Conservation (phyloP, 2,329 filamentous ascomycete genomes). For the Immersiporthe knoxdaviesiana region DNA sequence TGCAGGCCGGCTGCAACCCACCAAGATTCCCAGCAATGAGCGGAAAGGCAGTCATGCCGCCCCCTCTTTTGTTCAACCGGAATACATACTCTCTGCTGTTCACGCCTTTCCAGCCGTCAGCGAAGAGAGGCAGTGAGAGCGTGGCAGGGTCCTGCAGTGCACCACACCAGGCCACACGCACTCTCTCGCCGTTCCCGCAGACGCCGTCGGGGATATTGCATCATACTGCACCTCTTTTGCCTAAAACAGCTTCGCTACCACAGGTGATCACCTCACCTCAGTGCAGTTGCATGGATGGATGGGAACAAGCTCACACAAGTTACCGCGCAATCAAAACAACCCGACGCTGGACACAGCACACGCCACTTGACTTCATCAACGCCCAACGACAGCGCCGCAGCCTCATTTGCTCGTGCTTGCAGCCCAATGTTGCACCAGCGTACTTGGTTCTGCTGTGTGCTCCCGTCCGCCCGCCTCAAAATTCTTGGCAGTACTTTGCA, state of each 20-base stretch:
- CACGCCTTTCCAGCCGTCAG: neutral
- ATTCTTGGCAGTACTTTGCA: neutral
- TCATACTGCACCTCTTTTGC: neutral
- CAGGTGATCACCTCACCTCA: conserved; percentile 13
- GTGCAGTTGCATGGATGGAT: conserved; percentile 21
- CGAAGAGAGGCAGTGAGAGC: neutral
- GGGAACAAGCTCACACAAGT: conserved; percentile 8
- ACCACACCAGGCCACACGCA: neutral
- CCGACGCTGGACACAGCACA: too few relatives aligned
- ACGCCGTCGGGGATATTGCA: conserved; percentile 9
- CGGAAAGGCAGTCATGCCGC: neutral
- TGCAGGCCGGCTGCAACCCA: neutral
- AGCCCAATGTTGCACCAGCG: conserved; percentile 20
- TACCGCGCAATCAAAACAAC: conserved; percentile 15
- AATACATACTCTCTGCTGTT: neutral
- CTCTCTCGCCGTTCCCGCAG: neutral
- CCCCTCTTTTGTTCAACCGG: neutral
- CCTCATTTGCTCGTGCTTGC: neutral
- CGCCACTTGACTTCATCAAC: too few relatives aligned
- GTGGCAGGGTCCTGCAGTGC: neutral
- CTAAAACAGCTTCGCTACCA: conserved; percentile 8
- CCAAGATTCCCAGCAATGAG: neutral
- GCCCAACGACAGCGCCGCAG: conserved; percentile 9
- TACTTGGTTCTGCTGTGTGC: neutral
- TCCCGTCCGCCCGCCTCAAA: neutral